Evolutionary conservation across 441 rosid species (phyloP).

Genomic region (Populus hybrid): DNA sequence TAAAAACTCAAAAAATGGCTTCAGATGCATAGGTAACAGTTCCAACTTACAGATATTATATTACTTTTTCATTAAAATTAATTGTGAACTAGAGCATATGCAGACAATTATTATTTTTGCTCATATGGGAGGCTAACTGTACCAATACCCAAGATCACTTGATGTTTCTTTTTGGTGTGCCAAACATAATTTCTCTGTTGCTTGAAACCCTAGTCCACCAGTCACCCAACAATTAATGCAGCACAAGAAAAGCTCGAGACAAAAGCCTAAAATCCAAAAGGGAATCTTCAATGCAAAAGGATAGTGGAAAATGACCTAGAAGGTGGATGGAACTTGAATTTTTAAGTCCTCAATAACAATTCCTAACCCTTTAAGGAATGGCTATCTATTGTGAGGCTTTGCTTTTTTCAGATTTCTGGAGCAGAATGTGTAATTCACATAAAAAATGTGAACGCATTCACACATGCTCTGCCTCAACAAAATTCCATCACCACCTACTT

Average conservation of each 20-base stretch:
- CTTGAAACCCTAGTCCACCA: not conserved
- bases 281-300: not conserved
- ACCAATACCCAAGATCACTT: not conserved
- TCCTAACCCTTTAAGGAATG: not conserved
- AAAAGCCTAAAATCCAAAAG: not conserved
- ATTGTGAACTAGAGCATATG: not conserved
- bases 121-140: not conserved
- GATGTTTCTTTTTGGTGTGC: not conserved
- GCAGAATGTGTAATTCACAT: not conserved
- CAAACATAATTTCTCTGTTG: not conserved
- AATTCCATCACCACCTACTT: not conserved
- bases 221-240: not conserved
- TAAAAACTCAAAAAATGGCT: not conserved
- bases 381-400: not conserved
- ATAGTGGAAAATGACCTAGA: not conserved
- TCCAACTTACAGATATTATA: not conserved
- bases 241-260: not conserved
- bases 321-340: not conserved
- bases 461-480: not conserved
- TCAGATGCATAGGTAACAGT: not conserved
- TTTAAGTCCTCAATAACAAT: not conserved
- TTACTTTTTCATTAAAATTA: not conserved
- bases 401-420: not conserved
- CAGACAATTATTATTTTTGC: not conserved
- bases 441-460: not conserved